Evolutionary conservation across 768 basidiomycete genomes (phyloP).

Genomic region (Suillus clintonianus): DNA sequence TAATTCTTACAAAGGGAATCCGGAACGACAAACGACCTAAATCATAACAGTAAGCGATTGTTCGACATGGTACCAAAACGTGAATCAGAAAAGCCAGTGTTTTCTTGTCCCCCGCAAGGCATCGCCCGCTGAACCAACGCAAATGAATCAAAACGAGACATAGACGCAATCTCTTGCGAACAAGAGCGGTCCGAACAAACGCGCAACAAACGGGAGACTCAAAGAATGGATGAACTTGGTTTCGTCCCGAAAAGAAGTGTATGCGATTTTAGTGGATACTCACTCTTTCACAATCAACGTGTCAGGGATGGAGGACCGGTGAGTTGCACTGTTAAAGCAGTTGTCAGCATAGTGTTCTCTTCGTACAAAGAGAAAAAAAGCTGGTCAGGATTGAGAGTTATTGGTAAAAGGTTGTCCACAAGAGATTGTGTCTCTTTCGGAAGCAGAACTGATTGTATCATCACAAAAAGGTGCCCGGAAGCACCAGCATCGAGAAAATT

Average conservation of each 20-base stretch:
- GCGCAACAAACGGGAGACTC: constrained; percentile 46
- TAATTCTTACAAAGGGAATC: not conserved
- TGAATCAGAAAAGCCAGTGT: constrained; percentile 64
- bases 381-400: constrained; percentile 52
- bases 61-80: not conserved
- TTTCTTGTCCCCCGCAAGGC: constrained; percentile 52
- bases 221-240: constrained; percentile 88
- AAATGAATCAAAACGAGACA: constrained; percentile 52
- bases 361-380: constrained; percentile 3
- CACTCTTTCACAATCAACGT: constrained; percentile 4
- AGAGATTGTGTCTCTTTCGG: constrained; percentile 76
- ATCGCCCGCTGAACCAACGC: constrained; percentile 36
- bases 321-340: not conserved
- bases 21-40: not conserved
- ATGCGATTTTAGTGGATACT: constrained; percentile 1
- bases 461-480: constrained; percentile 30
- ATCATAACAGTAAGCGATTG: not conserved
- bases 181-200: constrained; percentile 38
- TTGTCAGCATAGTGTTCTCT: constrained; percentile 7
- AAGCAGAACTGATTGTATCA: constrained; percentile 82
- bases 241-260: constrained; percentile 50
- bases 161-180: constrained; percentile 34
- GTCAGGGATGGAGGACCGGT: not conserved
- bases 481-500: not conserved
- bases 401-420: constrained; percentile 64